Evolutionary conservation across 2,329 filamentous ascomycete genomes (phyloP), one percentile per base, ranked within the genome.

Genomic region (Fusarium lyarnte): DNA sequence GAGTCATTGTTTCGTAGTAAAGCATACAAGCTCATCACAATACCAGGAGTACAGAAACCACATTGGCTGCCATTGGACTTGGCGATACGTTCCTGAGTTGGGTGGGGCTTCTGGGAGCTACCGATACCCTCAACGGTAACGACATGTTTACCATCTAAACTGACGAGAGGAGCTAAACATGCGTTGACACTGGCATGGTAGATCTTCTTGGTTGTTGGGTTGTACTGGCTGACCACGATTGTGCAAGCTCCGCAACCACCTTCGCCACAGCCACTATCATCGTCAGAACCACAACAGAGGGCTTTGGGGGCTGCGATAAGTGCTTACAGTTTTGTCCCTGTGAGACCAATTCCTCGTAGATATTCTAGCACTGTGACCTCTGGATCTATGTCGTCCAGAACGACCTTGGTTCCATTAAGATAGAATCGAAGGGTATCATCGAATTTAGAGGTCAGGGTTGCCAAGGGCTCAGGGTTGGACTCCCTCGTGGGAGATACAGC

Each of bases 111-210:
- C 81, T 96, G 92, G 33, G 93, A 91, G 80, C 92, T 93, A 16
- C 96, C 96, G 77, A 99, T 98, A 11, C 96, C 96, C 83, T 99
- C 96, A 43, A 99, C 92, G 6, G 96, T 99, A 79, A 99, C 95
- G 78, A 98, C 94, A 87, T 99, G 96, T 81, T 99, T 99, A 47
- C 96, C 96, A 81, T 98, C 96, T 46, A 98, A 89, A 77, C 94
- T 97, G 74, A 94, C 93, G 51, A 99, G 87, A 11, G 96, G 96
- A 16, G 96, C 95, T 58, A 99, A 86, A 80, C 96, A 99, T 45
- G 96, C 96, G 80, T 99, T 99, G 66, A 98, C 94, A 59, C 94
- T 97, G 63, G 96, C 96, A 85, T 99, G 95, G 79, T 98, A 98
- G 76, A 98, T 93, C 80, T 93, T 89, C 78, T 93, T 93, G 10